phyloP scores from a whole-genome alignment of 257 asterid genomes.

The Petrea volubilis region DNA sequence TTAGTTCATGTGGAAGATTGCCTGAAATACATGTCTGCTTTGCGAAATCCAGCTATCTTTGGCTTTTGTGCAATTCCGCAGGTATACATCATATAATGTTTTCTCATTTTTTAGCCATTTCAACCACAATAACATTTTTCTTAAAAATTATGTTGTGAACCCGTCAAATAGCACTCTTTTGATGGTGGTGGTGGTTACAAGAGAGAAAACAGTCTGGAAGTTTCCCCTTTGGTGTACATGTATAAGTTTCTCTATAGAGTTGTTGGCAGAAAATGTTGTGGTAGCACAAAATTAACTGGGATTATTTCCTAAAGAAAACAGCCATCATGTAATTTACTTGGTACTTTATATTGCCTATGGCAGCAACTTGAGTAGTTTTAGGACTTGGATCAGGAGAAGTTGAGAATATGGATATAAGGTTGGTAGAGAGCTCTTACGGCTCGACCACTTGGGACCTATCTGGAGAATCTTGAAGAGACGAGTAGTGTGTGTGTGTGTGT shows the following conservation, averaged over 20 bases:
- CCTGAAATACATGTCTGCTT: conserved; percentile 68
- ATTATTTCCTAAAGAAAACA: background rate
- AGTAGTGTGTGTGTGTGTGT: background rate
- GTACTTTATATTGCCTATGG: background rate
- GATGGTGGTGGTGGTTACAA: background rate
- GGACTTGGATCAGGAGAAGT: background rate
- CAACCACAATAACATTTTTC: background rate
- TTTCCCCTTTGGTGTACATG: background rate
- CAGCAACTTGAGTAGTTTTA: background rate
- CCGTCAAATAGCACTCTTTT: background rate
- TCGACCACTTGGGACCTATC: background rate
- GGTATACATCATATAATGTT: conserved; percentile 42
- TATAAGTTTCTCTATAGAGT: background rate
- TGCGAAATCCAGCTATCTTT: conserved; percentile 81
- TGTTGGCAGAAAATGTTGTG: background rate
- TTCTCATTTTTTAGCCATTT: conserved; percentile 7
- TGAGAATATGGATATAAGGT: background rate
- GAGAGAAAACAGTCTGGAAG: background rate
- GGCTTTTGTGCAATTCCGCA: conserved; percentile 98
- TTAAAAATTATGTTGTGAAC: background rate
- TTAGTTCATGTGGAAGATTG: conserved; percentile 76
- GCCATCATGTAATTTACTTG: background rate
- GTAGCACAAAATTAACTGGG: background rate
- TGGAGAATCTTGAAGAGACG: background rate
- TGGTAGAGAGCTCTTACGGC: background rate